Conservation (phyloP, 345 rosid genomes). For the Boechera retrofracta region DNA sequence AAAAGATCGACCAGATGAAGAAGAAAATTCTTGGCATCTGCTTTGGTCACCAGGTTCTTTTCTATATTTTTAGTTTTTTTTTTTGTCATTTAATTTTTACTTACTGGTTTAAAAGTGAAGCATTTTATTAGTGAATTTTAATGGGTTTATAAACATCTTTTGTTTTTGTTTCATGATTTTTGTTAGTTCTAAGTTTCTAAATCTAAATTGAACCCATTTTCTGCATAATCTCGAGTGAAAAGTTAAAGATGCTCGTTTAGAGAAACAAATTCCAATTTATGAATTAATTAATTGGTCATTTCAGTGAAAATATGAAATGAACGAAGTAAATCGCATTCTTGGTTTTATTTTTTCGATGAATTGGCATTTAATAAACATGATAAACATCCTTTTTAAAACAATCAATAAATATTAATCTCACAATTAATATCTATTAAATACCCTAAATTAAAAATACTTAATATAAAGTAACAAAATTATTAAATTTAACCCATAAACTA, state of each 20-base stretch:
- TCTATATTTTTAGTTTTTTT: background rate
- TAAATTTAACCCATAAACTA: no score
- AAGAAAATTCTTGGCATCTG: slow-evolving; percentile 86
- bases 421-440: no score
- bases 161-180: background rate
- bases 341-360: background rate
- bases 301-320: background rate
- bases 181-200: background rate
- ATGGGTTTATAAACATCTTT: background rate
- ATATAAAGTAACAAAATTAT: no score
- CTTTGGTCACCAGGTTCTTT: slow-evolving; percentile 92
- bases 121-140: background rate
- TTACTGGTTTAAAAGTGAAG: background rate
- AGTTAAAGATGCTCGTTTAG: background rate
- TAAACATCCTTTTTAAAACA: no score
- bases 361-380: no score
- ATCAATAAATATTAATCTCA: no score
- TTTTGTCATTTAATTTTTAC: background rate
- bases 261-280: background rate
- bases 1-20: slow-evolving; percentile 72
- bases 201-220: background rate
- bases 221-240: background rate
- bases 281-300: background rate
- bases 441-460: no score
- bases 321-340: background rate